Conservation (phyloP, 1,284 basidiomycete species). For the Cerrena zonata region DNA sequence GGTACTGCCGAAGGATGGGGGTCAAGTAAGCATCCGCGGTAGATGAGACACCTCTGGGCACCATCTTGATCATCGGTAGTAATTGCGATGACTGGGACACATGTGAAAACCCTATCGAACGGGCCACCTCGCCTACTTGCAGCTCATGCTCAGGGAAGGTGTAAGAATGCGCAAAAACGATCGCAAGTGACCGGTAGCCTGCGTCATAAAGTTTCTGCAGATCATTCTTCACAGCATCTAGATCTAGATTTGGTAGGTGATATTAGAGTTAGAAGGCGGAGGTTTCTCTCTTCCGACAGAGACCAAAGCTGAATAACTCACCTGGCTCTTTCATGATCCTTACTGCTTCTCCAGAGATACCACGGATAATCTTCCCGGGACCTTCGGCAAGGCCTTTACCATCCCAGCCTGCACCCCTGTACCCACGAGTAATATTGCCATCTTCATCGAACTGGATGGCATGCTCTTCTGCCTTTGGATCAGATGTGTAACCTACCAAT, state of each 20-base stretch:
- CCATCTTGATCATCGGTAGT: constrained; percentile 93
- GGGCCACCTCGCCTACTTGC: constrained; percentile 68
- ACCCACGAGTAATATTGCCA: constrained; percentile 63
- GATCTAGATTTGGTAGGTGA: constrained; percentile 35
- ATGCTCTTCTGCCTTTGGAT: constrained; percentile 74
- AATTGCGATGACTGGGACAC: constrained; percentile 85
- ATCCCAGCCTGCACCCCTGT: constrained; percentile 72
- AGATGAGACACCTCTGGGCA: constrained; percentile 85
- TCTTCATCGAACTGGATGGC: constrained; percentile 68
- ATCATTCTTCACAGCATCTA: constrained; percentile 46
- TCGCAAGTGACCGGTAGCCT: constrained; percentile 80
- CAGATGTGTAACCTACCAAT: constrained; percentile 86
- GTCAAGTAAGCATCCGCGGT: constrained; percentile 97
- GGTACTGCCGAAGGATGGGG: constrained; percentile 78
- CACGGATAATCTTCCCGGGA: constrained; percentile 73
- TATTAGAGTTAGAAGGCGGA: not conserved
- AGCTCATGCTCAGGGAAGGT: constrained; percentile 82
- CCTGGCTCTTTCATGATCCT: constrained; percentile 76
- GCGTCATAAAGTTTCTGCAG: constrained; percentile 65
- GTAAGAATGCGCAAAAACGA: constrained; percentile 88
- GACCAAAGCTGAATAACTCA: constrained; percentile 25
- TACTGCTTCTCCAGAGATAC: constrained; percentile 89
- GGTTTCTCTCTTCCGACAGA: not conserved
- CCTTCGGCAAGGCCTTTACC: constrained; percentile 62
- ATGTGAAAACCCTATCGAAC: constrained; percentile 77